phyloP scores from a whole-genome alignment of 2,329 filamentous ascomycete species.

The Fusarium succisae region DNA sequence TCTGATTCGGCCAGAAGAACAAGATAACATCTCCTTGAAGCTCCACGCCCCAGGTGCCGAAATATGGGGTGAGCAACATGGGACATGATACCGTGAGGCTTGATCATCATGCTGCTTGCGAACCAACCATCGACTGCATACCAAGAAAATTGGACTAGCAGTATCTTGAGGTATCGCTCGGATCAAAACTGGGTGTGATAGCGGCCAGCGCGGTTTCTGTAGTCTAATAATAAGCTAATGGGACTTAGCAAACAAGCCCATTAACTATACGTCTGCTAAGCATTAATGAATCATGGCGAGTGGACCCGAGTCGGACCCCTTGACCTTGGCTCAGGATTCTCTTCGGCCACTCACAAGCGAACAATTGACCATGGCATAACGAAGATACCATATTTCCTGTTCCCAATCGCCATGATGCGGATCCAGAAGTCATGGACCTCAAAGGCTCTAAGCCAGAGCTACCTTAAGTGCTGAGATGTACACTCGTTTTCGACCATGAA shows the following conservation, averaged over 20 bases:
- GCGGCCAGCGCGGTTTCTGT: neutral
- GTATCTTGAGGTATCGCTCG: neutral
- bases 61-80: neutral
- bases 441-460: neutral
- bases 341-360: conserved; percentile 20
- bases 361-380: conserved; percentile 23
- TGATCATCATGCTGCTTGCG: neutral
- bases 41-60: conserved; percentile 1
- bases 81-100: neutral
- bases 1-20: conserved; percentile 6
- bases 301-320: conserved; percentile 2
- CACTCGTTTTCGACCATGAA: neutral
- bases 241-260: neutral
- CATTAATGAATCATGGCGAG: neutral
- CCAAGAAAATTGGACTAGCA: neutral
- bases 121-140: neutral
- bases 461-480: neutral
- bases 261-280: neutral
- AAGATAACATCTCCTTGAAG: neutral
- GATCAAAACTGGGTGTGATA: neutral
- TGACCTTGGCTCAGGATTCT: neutral
- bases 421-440: neutral
- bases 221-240: neutral
- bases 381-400: neutral
- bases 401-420: neutral